Conservation (phyloP, 2,329 filamentous ascomycete genomes). For the Beauveria sp. region DNA sequence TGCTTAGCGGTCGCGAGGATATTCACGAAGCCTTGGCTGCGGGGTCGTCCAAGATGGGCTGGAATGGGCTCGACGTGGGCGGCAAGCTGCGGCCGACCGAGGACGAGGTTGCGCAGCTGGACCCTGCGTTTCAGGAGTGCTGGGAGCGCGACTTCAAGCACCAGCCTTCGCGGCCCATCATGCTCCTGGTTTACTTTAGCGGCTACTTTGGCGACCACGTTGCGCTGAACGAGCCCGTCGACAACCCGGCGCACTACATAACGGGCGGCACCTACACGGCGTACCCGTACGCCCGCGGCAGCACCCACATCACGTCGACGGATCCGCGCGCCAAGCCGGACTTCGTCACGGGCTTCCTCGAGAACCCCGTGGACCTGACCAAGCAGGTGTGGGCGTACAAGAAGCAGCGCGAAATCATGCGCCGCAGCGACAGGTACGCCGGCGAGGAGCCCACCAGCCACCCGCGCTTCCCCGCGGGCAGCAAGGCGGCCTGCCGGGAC, state of each 20-base stretch:
- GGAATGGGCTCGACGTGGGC: constrained; percentile 46
- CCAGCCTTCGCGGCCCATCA: constrained; percentile 18
- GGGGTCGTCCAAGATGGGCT: constrained; percentile 35
- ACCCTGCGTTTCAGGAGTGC: constrained; percentile 38
- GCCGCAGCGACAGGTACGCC: constrained; percentile 44
- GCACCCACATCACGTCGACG: constrained; percentile 43
- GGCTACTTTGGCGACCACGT: constrained; percentile 22
- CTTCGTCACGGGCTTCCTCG: constrained; percentile 46
- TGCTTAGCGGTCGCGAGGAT: constrained; percentile 18
- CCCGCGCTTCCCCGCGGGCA: constrained; percentile 32
- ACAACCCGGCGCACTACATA: constrained; percentile 37
- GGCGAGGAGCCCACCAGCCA: constrained; percentile 34
- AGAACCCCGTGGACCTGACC: constrained; percentile 40
- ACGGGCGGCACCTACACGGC: constrained; percentile 43
- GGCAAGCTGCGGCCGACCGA: constrained; percentile 46
- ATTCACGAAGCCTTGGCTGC: constrained; percentile 16
- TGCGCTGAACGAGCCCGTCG: constrained; percentile 21
- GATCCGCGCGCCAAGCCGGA: constrained; percentile 28
- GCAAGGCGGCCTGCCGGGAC: constrained; percentile 35
- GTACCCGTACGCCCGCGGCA: constrained; percentile 53
- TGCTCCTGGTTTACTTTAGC: constrained; percentile 16
- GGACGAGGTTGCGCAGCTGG: constrained; percentile 41
- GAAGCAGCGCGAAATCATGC: constrained; percentile 49
- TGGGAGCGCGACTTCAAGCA: constrained; percentile 44
- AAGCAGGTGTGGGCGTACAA: constrained; percentile 58